These are phyloP conservation scores for Tuber borchii DNA, from an alignment of 495 filamentous ascomycete genomes.

Conservation along the genomic window DNA sequence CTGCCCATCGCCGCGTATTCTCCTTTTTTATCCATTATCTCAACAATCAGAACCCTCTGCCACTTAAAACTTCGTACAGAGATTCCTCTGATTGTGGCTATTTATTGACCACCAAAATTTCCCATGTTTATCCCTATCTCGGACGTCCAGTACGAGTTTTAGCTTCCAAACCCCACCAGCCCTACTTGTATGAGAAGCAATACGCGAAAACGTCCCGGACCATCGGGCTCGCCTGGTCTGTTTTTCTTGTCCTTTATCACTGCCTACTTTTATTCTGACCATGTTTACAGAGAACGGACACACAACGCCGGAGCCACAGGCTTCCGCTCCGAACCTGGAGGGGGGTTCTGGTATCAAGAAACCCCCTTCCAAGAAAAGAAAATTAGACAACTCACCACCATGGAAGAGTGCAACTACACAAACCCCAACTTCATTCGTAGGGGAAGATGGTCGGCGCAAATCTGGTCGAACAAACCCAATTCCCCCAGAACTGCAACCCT, in stretches of 20 bases:
- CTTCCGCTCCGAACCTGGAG: conserved; percentile 11
- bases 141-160: conserved; percentile 36
- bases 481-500: conserved; percentile 63
- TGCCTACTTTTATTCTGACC: conserved; percentile 19
- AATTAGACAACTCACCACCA: conserved; percentile 68
- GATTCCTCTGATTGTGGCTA: conserved; percentile 16
- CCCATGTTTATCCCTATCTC: conserved; percentile 39
- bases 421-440: conserved; percentile 76
- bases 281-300: conserved; percentile 21
- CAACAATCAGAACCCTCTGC: conserved; percentile 22
- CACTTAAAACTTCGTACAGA: conserved; percentile 28
- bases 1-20: conserved; percentile 17
- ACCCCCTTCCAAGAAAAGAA: conserved; percentile 59
- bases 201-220: conserved; percentile 41
- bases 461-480: conserved; percentile 74
- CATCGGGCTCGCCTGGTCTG: conserved; percentile 33
- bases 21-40: conserved; percentile 26
- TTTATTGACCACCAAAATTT: conserved; percentile 31
- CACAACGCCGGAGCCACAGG: conserved; percentile 23
- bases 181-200: conserved; percentile 37
- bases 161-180: conserved; percentile 19
- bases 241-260: conserved; percentile 8
- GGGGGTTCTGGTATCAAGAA: conserved; percentile 43
- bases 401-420: conserved; percentile 87
- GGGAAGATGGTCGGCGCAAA: conserved; percentile 74